Conservation (phyloP, 192 early-diverging fungal species). For the Gamsiella multidivaricata region DNA sequence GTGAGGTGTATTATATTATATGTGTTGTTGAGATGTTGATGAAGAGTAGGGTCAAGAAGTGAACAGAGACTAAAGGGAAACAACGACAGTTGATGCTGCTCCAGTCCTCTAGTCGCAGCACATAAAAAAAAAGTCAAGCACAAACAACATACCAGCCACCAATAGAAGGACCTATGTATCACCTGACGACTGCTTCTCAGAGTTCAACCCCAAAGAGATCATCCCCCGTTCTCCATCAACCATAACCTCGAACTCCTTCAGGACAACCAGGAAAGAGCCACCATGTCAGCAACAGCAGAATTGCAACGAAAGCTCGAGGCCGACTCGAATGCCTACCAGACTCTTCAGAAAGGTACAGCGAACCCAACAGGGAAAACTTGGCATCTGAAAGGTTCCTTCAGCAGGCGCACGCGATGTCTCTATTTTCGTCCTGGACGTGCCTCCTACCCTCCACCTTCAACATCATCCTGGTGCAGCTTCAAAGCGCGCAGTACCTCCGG, state of each 20-base stretch:
- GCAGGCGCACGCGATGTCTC: not conserved
- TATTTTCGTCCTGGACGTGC: too few relatives aligned
- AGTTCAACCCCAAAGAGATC: too few relatives aligned
- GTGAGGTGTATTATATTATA: slow-evolving; percentile 6
- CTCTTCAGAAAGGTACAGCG: slow-evolving; percentile 73
- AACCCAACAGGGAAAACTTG: not conserved
- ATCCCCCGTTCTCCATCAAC: not conserved
- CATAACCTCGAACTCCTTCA: not conserved
- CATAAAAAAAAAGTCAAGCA: slow-evolving; percentile 16
- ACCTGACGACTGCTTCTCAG: too few relatives aligned
- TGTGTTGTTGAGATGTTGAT: too few relatives aligned
- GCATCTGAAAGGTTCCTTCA: too few relatives aligned
- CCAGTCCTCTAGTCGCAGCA: not conserved
- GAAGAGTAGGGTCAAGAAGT: not conserved
- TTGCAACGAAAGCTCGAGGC: slow-evolving; percentile 74
- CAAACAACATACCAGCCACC: not conserved
- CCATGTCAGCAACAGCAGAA: slow-evolving; percentile 56
- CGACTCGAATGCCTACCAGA: slow-evolving; percentile 77
- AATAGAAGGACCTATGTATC: too few relatives aligned
- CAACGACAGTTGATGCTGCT: not conserved
- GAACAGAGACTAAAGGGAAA: not conserved
- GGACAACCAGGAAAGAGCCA: not conserved
- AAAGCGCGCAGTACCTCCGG: too few relatives aligned
- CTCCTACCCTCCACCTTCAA: not conserved
- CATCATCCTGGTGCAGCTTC: not conserved